Base-by-base conservation (phyloP, 139 green algal species). In the Chlorella sp. region DNA sequence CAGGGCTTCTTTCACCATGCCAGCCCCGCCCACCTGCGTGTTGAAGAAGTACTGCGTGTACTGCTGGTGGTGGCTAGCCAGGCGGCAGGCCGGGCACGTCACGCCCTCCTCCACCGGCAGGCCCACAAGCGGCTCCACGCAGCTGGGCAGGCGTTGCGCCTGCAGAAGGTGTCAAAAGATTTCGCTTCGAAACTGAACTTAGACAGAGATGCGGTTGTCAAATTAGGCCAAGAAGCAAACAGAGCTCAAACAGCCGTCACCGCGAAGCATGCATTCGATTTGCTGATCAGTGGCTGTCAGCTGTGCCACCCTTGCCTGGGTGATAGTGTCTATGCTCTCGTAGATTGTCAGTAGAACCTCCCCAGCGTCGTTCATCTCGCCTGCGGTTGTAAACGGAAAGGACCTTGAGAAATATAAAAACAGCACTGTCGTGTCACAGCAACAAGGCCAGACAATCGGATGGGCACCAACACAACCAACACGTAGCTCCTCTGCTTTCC, bases 291-390 rank as follows among this genome's bases (percentile, higher is more conserved):
- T 18, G 15, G 14, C 60, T 14, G 18, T 18, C 60, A 14, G 60
- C 60, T 26, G 60, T 18, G 15, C 5, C 7, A 32, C 40, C 34
- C 28, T 60, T 22, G 19, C 83, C 60, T 37, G 61, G 0, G 48
- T 36, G 34, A 87, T 21, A 28, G 14, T 21, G 24, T 68, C 57
- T 48, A 90, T 76, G n/a, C 82, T 34, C 37, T 61, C 61, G 61
- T 79, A 87, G 61, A 87, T 64, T 61, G 83, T 79, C 5, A 87
- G 60, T 61, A 87, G 83, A 61, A 87, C 61, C 83, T 87, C 83
- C 36, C 61, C 83, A 0, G 83, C 83, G 26, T 87, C 83, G 34
- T 57, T 87, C 83, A 87, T 87, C 64, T 87, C 83, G 83, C 83
- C 83, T 60, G 53, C 24, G 60, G 60, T 14, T 14, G 14, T 18